These are phyloP conservation scores for Podospora comata DNA, from an alignment of 495 filamentous ascomycete species.

Conservation along the genomic window DNA sequence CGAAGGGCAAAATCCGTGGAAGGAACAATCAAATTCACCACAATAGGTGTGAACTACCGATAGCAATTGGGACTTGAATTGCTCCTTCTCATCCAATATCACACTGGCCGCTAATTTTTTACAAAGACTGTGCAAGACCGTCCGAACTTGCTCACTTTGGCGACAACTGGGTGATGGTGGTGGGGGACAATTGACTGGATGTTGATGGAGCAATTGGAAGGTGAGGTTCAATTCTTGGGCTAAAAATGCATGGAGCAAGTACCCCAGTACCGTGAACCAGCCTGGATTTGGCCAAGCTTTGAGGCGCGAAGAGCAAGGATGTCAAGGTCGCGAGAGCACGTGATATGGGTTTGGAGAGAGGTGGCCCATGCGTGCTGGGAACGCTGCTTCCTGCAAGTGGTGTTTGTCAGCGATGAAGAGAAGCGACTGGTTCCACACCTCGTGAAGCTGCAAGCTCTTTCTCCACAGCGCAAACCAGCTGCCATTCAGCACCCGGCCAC, in stretches of 20 bases:
- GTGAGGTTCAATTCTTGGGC: background rate
- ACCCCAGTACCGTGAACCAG: background rate
- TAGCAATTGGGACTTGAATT: background rate
- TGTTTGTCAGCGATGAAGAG: conserved; percentile 5
- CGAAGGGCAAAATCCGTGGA: background rate
- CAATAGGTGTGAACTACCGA: background rate
- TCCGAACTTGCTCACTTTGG: background rate
- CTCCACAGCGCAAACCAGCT: conserved; percentile 25
- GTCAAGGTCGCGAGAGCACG: background rate
- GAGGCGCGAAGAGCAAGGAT: background rate
- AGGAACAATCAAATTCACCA: background rate
- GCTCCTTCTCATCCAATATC: background rate
- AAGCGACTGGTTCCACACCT: background rate
- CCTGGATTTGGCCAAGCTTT: background rate
- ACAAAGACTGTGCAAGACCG: background rate
- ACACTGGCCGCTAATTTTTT: background rate
- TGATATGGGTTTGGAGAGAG: background rate
- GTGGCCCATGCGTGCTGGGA: conserved; percentile 3
- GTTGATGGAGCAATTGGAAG: background rate
- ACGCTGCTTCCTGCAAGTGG: background rate
- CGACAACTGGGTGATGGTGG: background rate
- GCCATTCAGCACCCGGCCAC: conserved; percentile 7
- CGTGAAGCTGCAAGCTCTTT: conserved; percentile 19
- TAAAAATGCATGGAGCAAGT: background rate
- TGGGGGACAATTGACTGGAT: background rate